Base-by-base conservation (phyloP, 148 eudicot genomes). In the Selenicereus undatus region DNA sequence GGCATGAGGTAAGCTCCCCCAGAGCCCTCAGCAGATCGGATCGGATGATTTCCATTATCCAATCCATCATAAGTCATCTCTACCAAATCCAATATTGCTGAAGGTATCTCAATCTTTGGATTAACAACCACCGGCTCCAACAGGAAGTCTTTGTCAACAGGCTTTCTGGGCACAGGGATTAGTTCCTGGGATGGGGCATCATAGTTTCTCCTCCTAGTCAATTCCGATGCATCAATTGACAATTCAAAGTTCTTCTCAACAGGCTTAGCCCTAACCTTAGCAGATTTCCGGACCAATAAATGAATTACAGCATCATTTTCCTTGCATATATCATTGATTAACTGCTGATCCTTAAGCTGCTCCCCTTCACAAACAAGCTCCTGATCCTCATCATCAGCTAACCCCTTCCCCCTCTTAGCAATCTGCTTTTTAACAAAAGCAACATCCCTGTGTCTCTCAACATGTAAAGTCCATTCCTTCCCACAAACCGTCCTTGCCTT, bases 11-110 rank as follows among this genome's bases (percentile, higher is more conserved):
- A 71, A 8, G 70, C 98, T 45, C 98, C 98, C 51, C 98, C 98
- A 29, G 98, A 92, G 71, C 98, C 98, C 83, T 95, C 97, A 24
- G 93, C 77, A 39, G 98, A 91, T 84, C 94, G 92, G 24, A 93
- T 69, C 1, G 98, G 98, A 64, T 70, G 52, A 60, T 90, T 84
- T 73, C 94, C 97, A 64, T 77, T 82, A 24, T 82, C 86, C 78
- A 95, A 82, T 48, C 98, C 98, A 56, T 89, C 84, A 71, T 69
- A 65, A 0, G 97, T 92, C 72, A 85, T 80, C 70, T 79, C 79
- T 7, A 93, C 77, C 77, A 95, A 78, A 77, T 90, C 88, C 76
- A 78, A 79, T 77, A 95, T 73, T 8, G 81, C 88, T 12, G 81
- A 80, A 43, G 97, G 88, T 48, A 93, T 58, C 32, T 85, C 88